phyloP scores from a whole-genome alignment of 768 basidiomycete genomes.

The Amanita jacksonii region DNA sequence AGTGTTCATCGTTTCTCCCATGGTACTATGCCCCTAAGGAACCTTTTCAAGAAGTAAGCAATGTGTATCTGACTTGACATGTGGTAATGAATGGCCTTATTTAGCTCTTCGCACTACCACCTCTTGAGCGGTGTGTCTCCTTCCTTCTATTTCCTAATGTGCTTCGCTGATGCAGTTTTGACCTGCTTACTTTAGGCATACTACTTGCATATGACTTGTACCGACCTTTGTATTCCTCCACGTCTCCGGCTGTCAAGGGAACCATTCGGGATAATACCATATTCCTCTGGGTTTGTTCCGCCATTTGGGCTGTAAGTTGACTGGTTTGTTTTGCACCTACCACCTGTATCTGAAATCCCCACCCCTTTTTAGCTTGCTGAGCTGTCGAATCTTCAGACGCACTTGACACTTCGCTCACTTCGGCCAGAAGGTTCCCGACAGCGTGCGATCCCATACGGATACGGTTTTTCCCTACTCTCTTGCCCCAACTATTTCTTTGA shows the following conservation, averaged over 20 bases:
- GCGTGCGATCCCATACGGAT: slow-evolving; percentile 86
- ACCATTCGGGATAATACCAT: slow-evolving; percentile 53
- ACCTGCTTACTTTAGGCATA: slow-evolving; percentile 37
- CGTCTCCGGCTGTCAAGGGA: slow-evolving; percentile 50
- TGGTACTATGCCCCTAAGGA: slow-evolving; percentile 81
- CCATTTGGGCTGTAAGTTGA: slow-evolving; percentile 65
- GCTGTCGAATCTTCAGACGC: slow-evolving; percentile 76
- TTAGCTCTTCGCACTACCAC: slow-evolving; percentile 86
- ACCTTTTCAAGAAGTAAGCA: slow-evolving; percentile 81
- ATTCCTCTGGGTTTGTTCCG: slow-evolving; percentile 59
- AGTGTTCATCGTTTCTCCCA: slow-evolving; percentile 94
- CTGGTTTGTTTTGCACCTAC: neutral
- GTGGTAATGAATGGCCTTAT: neutral
- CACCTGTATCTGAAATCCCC: slow-evolving; percentile 1
- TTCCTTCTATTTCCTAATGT: too few species aligned
- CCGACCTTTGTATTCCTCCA: slow-evolving; percentile 64
- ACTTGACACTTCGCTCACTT: slow-evolving; percentile 73
- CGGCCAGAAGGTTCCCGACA: slow-evolving; percentile 72
- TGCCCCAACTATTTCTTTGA: slow-evolving; percentile 97
- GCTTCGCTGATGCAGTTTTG: too few species aligned
- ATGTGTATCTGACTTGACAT: slow-evolving; percentile 11
- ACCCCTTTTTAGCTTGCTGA: slow-evolving; percentile 68
- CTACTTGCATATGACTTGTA: slow-evolving; percentile 76
- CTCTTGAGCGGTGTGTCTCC: slow-evolving; percentile 47
- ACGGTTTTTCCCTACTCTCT: slow-evolving; percentile 81